Evolutionary conservation across 352 stramenopile genomes (phyloP), one percentile per base, ranked within the genome.

Genomic region (Phytophthora aleatoria): DNA sequence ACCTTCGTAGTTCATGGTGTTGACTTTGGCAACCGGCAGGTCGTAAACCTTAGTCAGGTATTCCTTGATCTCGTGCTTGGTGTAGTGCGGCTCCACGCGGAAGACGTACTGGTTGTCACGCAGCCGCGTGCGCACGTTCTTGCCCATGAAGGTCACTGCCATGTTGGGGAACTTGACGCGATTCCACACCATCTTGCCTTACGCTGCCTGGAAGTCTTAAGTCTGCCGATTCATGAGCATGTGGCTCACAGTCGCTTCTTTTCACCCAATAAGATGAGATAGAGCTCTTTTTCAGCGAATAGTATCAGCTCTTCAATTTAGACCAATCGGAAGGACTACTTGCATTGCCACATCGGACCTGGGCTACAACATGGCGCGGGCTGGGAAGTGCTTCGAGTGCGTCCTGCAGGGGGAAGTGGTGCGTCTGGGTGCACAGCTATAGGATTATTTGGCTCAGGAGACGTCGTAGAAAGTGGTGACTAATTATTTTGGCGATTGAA

Each of bases 11-110:
- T 98, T 98, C 82, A 96, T 95, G 20, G 92, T 98, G 69, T 95
- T 95, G 54, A 98, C 91, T 69, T 98, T 98, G 61, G 86, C 73
- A n/a, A 99, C 95, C 1, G 88, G 90, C 27, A 99, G 73, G 50
- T 92, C 78, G 77, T 99, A 99, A 49, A 99, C 92, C 76, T 99
- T 98, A 57, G 88, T 97, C 50, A 99, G 72, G 77, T 99, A 98
- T 79, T 99, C 95, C 75, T 98, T 98, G 53, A 99, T 95, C 82
- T 99, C 96, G 73, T 98, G 87, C 79, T 99, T 99, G 49, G 94
- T 99, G 89, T 98, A 98, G 68, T 90, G 89, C 27, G 96, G 95
- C 64, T 97, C 81, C 13, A 98, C 90, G 49, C 95, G 91, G 78
- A 99, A 99, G 35, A 96, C 85, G 65, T 85, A 91, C 74, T 95